Conservation (phyloP, 1,284 basidiomycete species). For the Fomitiporia mediterranea region DNA sequence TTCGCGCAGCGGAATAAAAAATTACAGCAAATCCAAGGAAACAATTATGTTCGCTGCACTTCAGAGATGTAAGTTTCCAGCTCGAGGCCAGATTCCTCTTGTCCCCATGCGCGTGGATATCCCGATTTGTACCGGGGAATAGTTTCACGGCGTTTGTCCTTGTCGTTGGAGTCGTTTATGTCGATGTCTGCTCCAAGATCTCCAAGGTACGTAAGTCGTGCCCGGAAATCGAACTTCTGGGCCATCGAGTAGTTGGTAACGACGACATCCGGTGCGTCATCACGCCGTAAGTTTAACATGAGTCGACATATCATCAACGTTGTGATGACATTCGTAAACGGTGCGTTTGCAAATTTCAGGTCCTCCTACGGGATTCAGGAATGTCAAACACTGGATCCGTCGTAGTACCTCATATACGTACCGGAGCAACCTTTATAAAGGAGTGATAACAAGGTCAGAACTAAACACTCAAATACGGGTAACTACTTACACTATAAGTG, state of each 20-base stretch:
- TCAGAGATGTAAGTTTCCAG: background rate
- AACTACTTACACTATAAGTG: slow-evolving; percentile 12
- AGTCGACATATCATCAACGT: slow-evolving; percentile 16
- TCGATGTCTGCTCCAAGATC: slow-evolving; percentile 11
- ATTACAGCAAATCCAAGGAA: no score
- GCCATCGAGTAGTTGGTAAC: background rate
- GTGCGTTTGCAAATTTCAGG: slow-evolving; percentile 14
- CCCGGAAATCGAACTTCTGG: background rate
- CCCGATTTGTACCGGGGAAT: background rate
- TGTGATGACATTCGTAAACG: slow-evolving; percentile 14
- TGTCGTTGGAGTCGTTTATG: slow-evolving; percentile 3
- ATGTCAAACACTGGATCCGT: background rate
- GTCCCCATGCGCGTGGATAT: background rate
- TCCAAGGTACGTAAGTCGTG: slow-evolving; percentile 1
- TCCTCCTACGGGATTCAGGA: background rate
- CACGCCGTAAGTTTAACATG: slow-evolving; percentile 9
- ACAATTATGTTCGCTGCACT: no score
- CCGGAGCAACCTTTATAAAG: slow-evolving; percentile 1
- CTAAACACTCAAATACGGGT: background rate
- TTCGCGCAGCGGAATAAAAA: no score
- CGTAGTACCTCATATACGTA: background rate
- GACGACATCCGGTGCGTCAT: background rate
- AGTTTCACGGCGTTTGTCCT: background rate
- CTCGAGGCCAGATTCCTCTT: background rate
- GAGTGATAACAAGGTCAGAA: background rate